Conservation (phyloP, 495 filamentous ascomycete species). For the Aspergillus sparsus region DNA sequence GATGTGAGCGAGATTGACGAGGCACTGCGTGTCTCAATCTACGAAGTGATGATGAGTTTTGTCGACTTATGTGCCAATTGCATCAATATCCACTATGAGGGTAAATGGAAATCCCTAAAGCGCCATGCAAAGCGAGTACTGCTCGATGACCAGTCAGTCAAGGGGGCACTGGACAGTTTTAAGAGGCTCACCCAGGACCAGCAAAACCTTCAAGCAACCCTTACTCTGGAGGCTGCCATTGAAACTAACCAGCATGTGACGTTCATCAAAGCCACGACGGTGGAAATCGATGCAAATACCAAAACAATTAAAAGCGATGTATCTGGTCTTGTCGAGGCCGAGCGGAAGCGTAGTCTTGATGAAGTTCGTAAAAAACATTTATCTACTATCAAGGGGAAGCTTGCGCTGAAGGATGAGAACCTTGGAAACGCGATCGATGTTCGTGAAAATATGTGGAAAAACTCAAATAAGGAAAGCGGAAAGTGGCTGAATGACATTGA, state of each 20-base stretch:
- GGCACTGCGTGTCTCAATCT: conserved; percentile 21
- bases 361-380: conserved; percentile 15
- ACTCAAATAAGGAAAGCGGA: conserved; percentile 15
- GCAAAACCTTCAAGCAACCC: conserved; percentile 17
- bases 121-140: conserved; percentile 13
- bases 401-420: conserved; percentile 13
- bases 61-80: conserved; percentile 29
- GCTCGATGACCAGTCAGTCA: conserved; percentile 19
- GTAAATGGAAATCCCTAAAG: conserved; percentile 26
- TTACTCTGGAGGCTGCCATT: conserved; percentile 19
- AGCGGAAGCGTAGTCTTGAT: conserved; percentile 16
- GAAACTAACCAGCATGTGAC: conserved; percentile 14
- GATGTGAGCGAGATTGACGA: conserved; percentile 23
- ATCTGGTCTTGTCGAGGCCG: conserved; percentile 14
- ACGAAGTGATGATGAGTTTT: conserved; percentile 30
- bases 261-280: conserved; percentile 15
- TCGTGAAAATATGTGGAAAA: conserved; percentile 22
- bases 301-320: conserved; percentile 21
- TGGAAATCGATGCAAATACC: conserved; percentile 15
- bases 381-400: conserved; percentile 11
- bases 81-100: conserved; percentile 24
- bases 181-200: conserved; percentile 20
- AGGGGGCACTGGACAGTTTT: conserved; percentile 13
- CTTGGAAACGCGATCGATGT: conserved; percentile 9
- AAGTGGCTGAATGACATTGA: conserved; percentile 21